A percentile compares a stretch with the other conserved stretches of the same genome.
Evolutionary conservation across 345 rosid genomes (phyloP).

Genomic region (Eucalyptus guilfoylei): DNA sequence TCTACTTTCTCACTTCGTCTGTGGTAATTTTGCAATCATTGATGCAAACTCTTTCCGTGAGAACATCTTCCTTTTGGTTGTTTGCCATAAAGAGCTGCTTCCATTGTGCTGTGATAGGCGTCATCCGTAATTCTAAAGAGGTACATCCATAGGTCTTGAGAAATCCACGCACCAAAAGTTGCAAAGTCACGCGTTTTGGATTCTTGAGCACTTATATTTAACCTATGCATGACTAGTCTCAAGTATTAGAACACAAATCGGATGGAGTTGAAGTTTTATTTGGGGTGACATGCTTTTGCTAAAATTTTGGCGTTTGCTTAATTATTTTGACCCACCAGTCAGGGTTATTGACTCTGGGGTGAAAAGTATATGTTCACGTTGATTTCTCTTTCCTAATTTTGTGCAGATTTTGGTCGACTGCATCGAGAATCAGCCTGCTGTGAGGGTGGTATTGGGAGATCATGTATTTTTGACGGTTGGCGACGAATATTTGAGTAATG

Average conservation of each 20-base stretch:
- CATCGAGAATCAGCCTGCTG: conserved; percentile 46
- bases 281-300: not conserved
- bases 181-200: not conserved
- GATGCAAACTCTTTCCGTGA: not conserved
- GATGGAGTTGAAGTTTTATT: not conserved
- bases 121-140: not conserved
- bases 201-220: not conserved
- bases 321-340: not conserved
- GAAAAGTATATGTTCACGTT: not conserved
- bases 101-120: not conserved
- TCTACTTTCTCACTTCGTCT: not conserved
- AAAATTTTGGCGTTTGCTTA: not conserved
- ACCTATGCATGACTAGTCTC: not conserved
- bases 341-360: not conserved
- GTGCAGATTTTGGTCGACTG: conserved; percentile 42
- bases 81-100: not conserved
- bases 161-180: not conserved
- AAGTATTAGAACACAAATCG: not conserved
- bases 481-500: conserved; percentile 20
- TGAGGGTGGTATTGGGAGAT: conserved; percentile 35
- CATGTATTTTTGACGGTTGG: conserved; percentile 53
- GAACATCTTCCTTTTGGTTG: not conserved
- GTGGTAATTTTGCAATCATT: not conserved
- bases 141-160: not conserved
- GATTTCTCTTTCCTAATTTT: not conserved